Evolutionary conservation across 192 early-diverging fungal species (phyloP).

Genomic region (Coemansia aciculifera): DNA sequence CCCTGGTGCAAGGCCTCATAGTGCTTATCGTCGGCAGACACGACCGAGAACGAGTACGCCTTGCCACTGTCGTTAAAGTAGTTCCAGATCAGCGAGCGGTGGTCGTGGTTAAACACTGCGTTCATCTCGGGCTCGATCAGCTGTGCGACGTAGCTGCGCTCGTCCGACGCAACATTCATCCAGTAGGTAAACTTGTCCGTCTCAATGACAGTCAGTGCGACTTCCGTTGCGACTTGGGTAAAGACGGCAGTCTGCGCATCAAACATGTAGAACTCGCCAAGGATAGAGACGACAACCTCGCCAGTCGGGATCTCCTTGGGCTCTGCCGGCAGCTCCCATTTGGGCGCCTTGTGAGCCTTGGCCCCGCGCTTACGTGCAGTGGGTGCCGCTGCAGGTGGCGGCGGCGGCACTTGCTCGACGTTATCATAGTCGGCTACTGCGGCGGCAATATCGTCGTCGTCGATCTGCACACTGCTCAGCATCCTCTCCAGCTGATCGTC

Average conservation of each 20-base stretch:
- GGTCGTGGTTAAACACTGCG: conserved; percentile 69
- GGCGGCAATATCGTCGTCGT: conserved; percentile 26
- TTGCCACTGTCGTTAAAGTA: conserved; percentile 60
- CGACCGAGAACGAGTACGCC: conserved; percentile 77
- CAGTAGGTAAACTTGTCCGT: conserved; percentile 53
- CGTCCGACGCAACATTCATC: conserved; percentile 57
- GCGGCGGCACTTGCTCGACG: background rate
- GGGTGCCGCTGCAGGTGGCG: conserved; percentile 9
- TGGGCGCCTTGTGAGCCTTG: conserved; percentile 5
- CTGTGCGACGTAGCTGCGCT: conserved; percentile 56
- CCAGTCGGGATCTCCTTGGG: conserved; percentile 43
- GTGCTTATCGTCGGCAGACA: conserved; percentile 57
- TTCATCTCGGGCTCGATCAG: conserved; percentile 74
- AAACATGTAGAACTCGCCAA: conserved; percentile 68
- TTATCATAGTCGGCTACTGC: background rate
- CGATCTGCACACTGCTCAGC: conserved; percentile 36
- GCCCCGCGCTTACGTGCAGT: conserved; percentile 4
- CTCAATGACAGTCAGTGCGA: conserved; percentile 41
- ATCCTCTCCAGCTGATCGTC: conserved; percentile 40
- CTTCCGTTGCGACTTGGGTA: conserved; percentile 57
- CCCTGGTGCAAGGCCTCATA: conserved; percentile 64
- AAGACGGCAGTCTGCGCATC: conserved; percentile 58
- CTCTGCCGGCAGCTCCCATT: conserved; percentile 31
- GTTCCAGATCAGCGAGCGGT: conserved; percentile 80
- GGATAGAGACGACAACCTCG: conserved; percentile 51